These are phyloP conservation scores for Phaeomoniella chlamydospora DNA, from an alignment of 2,329 filamentous ascomycete genomes.

Conservation along the genomic window DNA sequence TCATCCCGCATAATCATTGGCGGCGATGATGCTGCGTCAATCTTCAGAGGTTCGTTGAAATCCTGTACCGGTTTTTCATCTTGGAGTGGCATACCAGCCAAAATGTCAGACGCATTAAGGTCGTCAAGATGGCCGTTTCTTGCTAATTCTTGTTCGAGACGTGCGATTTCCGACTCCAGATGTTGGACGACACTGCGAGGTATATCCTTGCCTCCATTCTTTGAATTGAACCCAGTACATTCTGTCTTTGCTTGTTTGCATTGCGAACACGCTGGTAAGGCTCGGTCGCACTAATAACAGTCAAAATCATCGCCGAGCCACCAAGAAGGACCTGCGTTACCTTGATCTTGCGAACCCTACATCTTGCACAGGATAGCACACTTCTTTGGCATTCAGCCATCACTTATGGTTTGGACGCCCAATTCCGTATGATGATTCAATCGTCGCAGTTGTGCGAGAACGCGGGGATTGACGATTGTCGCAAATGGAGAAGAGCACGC, in stretches of 20 bases:
- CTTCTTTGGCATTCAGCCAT: constrained; percentile 14
- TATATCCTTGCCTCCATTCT: constrained; percentile 11
- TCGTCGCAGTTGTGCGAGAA: not conserved
- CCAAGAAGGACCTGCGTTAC: not conserved
- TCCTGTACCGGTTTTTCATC: not conserved
- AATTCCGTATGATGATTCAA: not conserved
- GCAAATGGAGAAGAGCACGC: not conserved
- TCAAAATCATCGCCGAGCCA: not conserved
- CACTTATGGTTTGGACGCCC: not conserved
- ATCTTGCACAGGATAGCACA: constrained; percentile 13
- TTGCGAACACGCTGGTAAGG: constrained; percentile 15
- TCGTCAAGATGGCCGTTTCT: constrained; percentile 14
- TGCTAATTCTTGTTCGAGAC: constrained; percentile 16
- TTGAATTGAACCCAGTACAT: constrained; percentile 16
- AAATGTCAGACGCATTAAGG: constrained; percentile 11
- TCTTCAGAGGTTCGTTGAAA: constrained; percentile 5
- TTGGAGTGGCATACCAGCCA: constrained; percentile 10
- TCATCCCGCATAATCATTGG: constrained; percentile 6
- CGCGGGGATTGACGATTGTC: not conserved
- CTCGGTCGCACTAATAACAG: constrained; percentile 9
- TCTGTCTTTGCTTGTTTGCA: constrained; percentile 13
- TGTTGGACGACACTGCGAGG: constrained; percentile 19
- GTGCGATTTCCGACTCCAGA: constrained; percentile 19
- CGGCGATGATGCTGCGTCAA: constrained; percentile 2
- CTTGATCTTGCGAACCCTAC: constrained; percentile 14